phyloP scores from a whole-genome alignment of 2,329 filamentous ascomycete species.

The Colletotrichum nymphaeae region DNA sequence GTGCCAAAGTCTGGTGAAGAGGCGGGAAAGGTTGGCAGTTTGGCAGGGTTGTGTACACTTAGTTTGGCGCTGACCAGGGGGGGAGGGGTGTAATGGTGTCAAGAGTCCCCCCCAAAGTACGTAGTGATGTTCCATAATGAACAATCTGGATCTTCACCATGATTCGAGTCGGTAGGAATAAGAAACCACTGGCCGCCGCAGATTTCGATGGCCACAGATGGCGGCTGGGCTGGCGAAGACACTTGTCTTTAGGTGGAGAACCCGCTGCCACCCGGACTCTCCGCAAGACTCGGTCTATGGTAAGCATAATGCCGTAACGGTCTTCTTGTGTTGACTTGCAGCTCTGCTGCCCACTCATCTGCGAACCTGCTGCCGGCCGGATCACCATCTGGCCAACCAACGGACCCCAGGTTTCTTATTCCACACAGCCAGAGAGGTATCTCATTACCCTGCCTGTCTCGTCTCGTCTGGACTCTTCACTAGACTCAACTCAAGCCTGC shows the following conservation, averaged over 20 bases:
- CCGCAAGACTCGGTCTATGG: slow-evolving; percentile 12
- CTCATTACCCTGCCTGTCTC: slow-evolving; percentile 1
- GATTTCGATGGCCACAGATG: slow-evolving; percentile 28
- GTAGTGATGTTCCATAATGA: not conserved
- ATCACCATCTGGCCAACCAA: slow-evolving; percentile 26
- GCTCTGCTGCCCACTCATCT: slow-evolving; percentile 13
- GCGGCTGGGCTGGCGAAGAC: slow-evolving; percentile 5
- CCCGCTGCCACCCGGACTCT: slow-evolving; percentile 14
- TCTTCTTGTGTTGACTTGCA: slow-evolving; percentile 7
- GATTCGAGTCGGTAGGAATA: slow-evolving; percentile 30
- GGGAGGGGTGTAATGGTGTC: not conserved
- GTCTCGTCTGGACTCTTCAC: slow-evolving; percentile 34
- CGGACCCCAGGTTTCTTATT: slow-evolving; percentile 24
- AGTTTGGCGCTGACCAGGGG: slow-evolving; percentile 14
- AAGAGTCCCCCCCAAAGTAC: not conserved
- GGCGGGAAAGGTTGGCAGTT: not conserved
- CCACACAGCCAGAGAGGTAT: not conserved
- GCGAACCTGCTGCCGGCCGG: slow-evolving; percentile 19
- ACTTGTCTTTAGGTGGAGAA: slow-evolving; percentile 9
- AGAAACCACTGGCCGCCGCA: slow-evolving; percentile 31
- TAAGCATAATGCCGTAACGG: slow-evolving; percentile 24
- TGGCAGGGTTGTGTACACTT: slow-evolving; percentile 20
- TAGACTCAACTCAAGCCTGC: slow-evolving; percentile 12
- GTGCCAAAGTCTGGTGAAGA: slow-evolving; percentile 23
- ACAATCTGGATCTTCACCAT: slow-evolving; percentile 31